A percentile compares a stretch with the other conserved stretches of the same genome.
These are phyloP conservation scores for Thraustochytrium sp. DNA, from an alignment of 352 stramenopile genomes.

Conservation along the genomic window DNA sequence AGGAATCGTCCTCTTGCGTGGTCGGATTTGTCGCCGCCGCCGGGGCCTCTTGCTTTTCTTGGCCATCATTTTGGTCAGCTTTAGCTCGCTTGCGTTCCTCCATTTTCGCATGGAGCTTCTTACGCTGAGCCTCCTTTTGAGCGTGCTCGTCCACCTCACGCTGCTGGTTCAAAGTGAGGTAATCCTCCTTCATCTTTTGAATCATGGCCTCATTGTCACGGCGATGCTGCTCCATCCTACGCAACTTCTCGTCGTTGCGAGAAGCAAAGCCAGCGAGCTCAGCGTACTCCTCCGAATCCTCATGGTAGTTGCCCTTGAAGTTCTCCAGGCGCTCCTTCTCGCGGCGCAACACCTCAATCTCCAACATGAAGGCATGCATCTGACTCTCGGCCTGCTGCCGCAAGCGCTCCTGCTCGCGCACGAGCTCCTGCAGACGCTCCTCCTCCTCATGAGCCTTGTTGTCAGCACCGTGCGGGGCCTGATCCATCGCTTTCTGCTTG, in stretches of 20 bases:
- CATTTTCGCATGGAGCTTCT: constrained; percentile 13
- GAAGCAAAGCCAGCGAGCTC: background rate
- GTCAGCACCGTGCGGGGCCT: background rate
- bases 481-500: background rate
- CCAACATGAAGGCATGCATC: background rate
- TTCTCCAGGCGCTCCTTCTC: constrained; percentile 22
- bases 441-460: background rate
- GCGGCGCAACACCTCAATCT: constrained; percentile 8
- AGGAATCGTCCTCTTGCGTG: no score
- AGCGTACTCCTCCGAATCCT: constrained; percentile 11
- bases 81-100: background rate
- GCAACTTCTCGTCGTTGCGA: background rate
- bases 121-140: constrained; percentile 1
- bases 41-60: background rate
- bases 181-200: constrained; percentile 31
- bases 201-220: constrained; percentile 21
- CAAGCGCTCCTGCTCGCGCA: background rate
- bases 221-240: constrained; percentile 21
- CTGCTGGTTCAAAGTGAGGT: background rate
- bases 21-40: no score
- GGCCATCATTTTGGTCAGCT: background rate
- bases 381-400: constrained; percentile 20
- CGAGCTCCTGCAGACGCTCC: background rate
- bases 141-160: constrained; percentile 5
- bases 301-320: background rate